Conservation (phyloP, 176 grass and related monocot species). For the Rhynchospora tenuis region DNA sequence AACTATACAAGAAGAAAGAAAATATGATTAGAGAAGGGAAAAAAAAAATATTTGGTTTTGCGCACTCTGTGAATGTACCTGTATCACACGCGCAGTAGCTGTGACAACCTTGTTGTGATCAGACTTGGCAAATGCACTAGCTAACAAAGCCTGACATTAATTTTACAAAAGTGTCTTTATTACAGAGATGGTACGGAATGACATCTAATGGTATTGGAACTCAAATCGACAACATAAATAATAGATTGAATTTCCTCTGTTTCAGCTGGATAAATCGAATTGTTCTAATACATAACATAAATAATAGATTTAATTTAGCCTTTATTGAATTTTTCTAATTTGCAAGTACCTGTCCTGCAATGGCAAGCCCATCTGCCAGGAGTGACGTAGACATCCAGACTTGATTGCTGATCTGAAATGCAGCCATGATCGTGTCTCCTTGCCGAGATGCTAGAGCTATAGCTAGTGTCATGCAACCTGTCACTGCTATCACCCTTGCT, state of each 20-base stretch:
- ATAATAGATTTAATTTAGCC: too few relatives aligned
- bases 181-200: neutral
- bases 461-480: slow-evolving; percentile 91
- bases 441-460: slow-evolving; percentile 74
- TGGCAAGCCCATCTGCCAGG: slow-evolving; percentile 86
- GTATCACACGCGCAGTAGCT: slow-evolving; percentile 39
- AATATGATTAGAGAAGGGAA: neutral
- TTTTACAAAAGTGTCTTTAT: neutral
- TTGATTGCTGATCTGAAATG: slow-evolving; percentile 85
- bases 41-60: neutral
- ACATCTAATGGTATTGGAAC: neutral
- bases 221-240: too few relatives aligned
- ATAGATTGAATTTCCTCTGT: too few relatives aligned
- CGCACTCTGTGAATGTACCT: slow-evolving; percentile 13
- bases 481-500: slow-evolving; percentile 83
- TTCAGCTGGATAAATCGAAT: too few relatives aligned
- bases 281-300: too few relatives aligned
- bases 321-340: neutral
- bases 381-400: slow-evolving; percentile 94
- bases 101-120: slow-evolving; percentile 33
- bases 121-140: slow-evolving; percentile 34
- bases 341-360: slow-evolving; percentile 71
- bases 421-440: slow-evolving; percentile 74
- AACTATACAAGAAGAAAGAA: slow-evolving; percentile 14
- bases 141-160: slow-evolving; percentile 33